Evolutionary conservation across 176 grass and related monocot species (phyloP), one percentile per base, ranked within the genome.

Genomic region (Phragmites australis): DNA sequence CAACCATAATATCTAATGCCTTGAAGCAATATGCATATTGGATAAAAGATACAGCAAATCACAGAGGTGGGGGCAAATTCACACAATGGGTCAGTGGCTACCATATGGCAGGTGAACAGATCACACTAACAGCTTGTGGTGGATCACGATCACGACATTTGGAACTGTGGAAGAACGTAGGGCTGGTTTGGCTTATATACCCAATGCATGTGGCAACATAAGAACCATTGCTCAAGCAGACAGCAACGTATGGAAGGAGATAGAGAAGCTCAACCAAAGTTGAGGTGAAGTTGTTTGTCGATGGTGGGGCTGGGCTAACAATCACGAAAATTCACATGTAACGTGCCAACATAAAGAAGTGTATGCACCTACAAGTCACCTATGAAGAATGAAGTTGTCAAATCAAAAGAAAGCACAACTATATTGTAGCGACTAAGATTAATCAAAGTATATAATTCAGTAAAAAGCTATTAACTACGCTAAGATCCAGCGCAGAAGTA

Each of bases 191-290:
- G 48, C 25, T 75, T 51, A 50, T 79, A 39, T 8, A 52, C 50
- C 11, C 43, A 79, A 85, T 71, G 32, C 27, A 83, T 65, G 47
- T 58, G 48, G 29, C 68, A 65, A 31, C 14, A 15, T 79, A 47
- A 75, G 70, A 43, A 52, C 15, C 51, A 34, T 56, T 39, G 37
- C 43, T 51, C 41, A 84, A 68, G 75, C 82, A 84, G 42, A 84
- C 34, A 55, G 22, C 58, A 45, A 65, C 59, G 16, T 59, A 46
- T 59, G 59, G 60, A 74, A 58, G 75, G 21, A 69, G 21, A 75
- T 80, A 6, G 6, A 69, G 25, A 80, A 37, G 44, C 54, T 63
- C 65, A 78, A 55, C 26, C 49, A 25, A 25, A 67, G 31, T 48
- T 51, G 5, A 53, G 30, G 54, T 23, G 23, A n/a, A n/a, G n/a